These are phyloP conservation scores for Fraxinus velutina DNA, from an alignment of 305 asterid species.

Conservation along the genomic window DNA sequence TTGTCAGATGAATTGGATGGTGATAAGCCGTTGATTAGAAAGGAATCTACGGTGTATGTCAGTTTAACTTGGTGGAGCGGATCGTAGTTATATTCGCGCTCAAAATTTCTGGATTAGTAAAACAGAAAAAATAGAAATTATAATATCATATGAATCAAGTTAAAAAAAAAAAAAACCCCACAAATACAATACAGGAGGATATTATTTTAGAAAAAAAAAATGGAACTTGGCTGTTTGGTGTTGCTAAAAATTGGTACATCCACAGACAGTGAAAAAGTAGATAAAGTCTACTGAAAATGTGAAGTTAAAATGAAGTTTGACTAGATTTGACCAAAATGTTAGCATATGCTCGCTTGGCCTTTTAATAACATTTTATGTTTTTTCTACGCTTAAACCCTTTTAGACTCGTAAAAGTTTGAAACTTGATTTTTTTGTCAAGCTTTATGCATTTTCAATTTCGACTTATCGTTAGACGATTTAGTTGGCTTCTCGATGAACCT, in stretches of 20 bases:
- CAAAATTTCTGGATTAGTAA: not conserved
- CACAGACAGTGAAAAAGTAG: not conserved
- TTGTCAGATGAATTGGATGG: not conserved
- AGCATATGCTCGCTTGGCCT: not conserved
- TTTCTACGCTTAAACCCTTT: not conserved
- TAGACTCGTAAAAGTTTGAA: not conserved
- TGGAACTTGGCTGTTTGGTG: not conserved
- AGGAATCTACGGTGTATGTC: conserved; percentile 22
- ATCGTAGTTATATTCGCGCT: not conserved
- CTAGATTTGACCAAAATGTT: not conserved
- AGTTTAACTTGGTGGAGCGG: conserved; percentile 3
- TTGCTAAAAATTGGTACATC: not conserved
- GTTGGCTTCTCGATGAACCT: not conserved
- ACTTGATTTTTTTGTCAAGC: not conserved
- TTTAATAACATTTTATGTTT: too few relatives aligned
- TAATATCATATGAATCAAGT: not conserved
- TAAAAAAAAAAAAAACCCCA: not conserved
- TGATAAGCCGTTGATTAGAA: conserved; percentile 22
- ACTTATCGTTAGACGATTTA: not conserved
- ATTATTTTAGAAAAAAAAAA: not conserved
- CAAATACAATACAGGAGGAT: not conserved
- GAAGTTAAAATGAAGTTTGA: not conserved
- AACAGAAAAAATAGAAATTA: not conserved
- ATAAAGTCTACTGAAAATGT: not conserved
- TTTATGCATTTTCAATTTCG: not conserved